phyloP scores from a whole-genome alignment of 495 filamentous ascomycete genomes.

The Daldinia concentrica region DNA sequence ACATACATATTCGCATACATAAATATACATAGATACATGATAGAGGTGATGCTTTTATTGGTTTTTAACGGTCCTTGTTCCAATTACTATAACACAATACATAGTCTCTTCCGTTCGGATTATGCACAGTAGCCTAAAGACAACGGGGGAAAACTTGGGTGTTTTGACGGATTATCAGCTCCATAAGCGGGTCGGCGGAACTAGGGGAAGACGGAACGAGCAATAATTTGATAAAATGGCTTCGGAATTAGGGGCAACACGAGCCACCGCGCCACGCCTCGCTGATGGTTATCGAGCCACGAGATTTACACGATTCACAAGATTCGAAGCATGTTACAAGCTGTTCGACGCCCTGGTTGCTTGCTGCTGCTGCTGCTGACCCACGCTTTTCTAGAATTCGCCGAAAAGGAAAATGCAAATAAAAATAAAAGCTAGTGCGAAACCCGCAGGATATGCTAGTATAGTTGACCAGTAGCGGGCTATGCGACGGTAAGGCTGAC shows the following conservation, averaged over 20 bases:
- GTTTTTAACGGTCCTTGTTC: conserved; percentile 6
- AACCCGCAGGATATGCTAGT: background rate
- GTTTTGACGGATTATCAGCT: conserved; percentile 33
- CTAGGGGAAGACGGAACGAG: conserved; percentile 46
- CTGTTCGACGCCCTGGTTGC: conserved; percentile 9
- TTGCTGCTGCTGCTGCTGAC: background rate
- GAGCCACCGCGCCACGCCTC: conserved; percentile 36
- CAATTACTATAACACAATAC: conserved; percentile 26
- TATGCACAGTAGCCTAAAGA: conserved; percentile 40
- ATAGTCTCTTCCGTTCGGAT: conserved; percentile 24
- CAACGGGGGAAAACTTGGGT: conserved; percentile 15
- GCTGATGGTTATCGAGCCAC: conserved; percentile 40
- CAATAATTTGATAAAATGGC: conserved; percentile 35
- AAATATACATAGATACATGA: conserved; percentile 6
- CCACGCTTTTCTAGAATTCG: conserved; percentile 4
- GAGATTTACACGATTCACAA: conserved; percentile 28
- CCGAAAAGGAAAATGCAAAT: conserved; percentile 11
- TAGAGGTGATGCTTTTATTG: conserved; percentile 3
- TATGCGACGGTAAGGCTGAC: conserved; percentile 21
- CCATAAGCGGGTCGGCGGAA: conserved; percentile 43
- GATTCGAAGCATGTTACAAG: conserved; percentile 12
- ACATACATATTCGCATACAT: conserved; percentile 9
- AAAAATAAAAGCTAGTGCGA: background rate
- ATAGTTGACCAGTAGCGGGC: conserved; percentile 2
- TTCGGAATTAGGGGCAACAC: conserved; percentile 37